Base-by-base conservation (phyloP, 2,329 filamentous ascomycete genomes). In the Chalaropsis thielavioides region DNA sequence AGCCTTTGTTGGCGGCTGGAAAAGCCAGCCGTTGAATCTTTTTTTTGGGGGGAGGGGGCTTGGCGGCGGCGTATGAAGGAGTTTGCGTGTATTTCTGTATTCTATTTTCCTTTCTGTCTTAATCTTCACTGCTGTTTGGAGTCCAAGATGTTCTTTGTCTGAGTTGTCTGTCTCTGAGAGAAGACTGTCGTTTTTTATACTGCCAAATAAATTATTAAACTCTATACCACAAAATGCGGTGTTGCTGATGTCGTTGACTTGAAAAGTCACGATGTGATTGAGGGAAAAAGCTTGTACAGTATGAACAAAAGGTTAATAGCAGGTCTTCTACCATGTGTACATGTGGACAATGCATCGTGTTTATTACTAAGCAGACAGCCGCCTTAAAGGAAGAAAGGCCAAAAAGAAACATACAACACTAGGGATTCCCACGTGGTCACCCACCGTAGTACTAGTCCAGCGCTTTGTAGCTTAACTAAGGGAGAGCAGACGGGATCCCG, bases 1-100 rank as follows among this genome's bases (percentile, higher is more conserved):
- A 15, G 54, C n/a, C 15, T 62, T 62, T 62, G n/a, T 46, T 38
- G 51, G 49, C 17, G 60, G 60, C 60, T 62, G 60, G 24, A 46
- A 46, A 46, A 35, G 17, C 41, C 44, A 38, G 8, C 35, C 35
- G 5, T 38, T 38, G 17, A 62, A 22, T 62, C 17, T 62, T 31
- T 62, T 38, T 62, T 24, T 31, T 24, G 27, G 27, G 54, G 43
- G 43, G 27, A n/a, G 27, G 27, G 15, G 27, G 17, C n/a, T 38
- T 58, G 27, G 27, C 13, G 27, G 27, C 13, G 54, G 54, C 54
- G 54, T 58, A 31, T 19, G 31, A 35, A 38, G 54, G 24, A 35
- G 54, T 38, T 58, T 58, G 27, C 54, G 10, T 35, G 13, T n/a
- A 27, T 19, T 58, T 31, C 8, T 35, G 24, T 35, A n/a, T 38